Percentiles rank a stretch among this genome's conserved stretches.
These are phyloP conservation scores for Talaromyces sp. DNA, from an alignment of 2,329 filamentous ascomycete species.

Conservation along the genomic window DNA sequence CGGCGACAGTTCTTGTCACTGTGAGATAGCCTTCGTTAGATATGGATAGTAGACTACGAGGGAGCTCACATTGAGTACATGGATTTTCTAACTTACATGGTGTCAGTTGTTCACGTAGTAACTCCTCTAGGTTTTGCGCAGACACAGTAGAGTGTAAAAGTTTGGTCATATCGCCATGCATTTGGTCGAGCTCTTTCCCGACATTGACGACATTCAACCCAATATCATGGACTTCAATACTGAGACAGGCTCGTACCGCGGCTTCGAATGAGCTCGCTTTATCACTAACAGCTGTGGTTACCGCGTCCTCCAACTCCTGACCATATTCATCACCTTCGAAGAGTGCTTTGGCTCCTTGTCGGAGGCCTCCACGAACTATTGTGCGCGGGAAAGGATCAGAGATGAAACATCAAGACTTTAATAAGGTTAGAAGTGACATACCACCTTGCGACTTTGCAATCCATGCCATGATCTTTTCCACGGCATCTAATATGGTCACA, in stretches of 20 bases:
- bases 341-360: neutral
- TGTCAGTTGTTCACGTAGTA: too few relatives aligned
- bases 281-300: neutral
- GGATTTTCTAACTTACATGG: too few relatives aligned
- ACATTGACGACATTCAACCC: neutral
- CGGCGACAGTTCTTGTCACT: too few relatives aligned
- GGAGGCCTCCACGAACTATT: neutral
- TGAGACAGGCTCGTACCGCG: neutral
- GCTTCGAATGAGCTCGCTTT: neutral
- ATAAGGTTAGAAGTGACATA: too few relatives aligned
- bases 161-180: neutral
- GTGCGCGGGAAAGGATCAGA: neutral
- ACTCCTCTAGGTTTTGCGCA: too few relatives aligned
- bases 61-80: too few relatives aligned
- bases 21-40: too few relatives aligned
- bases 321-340: neutral
- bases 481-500: neutral
- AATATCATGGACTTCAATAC: neutral
- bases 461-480: neutral
- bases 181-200: neutral
- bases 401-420: too few relatives aligned
- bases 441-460: neutral
- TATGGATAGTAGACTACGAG: too few relatives aligned
- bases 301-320: neutral
- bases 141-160: neutral